Evolutionary conservation across 2,329 filamentous ascomycete species (phyloP), one percentile per base, ranked within the genome.

Genomic region (Claviceps sp.): DNA sequence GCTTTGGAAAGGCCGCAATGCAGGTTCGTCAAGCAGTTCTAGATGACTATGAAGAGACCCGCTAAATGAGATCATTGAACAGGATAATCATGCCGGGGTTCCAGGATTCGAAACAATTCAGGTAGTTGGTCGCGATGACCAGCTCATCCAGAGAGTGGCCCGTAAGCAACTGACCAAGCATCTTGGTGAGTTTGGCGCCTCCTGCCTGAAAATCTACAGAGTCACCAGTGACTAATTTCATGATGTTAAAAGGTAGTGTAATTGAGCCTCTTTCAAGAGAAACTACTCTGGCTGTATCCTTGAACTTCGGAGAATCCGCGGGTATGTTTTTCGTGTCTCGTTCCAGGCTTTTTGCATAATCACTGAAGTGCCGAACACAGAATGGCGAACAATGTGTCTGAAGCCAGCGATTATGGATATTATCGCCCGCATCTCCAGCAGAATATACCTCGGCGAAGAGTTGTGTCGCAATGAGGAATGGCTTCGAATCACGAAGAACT

Each of bases 401-500:
- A 53, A 52, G 5, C 40, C 53, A 11, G 46, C 46, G 2, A 54
- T 55, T 11, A 49, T 56, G 5, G 47, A 52, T n/a, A 47, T 59
- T 18, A 49, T 59, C 38, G 56, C 57, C 11, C 57, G 56, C 40
- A 54, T 59, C 36, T 58, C 57, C 1, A 55, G 54, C 54, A 62
- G 65, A 14, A 59, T 72, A 49, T 60, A 72, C 13, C 64, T 71
- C 5, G 69, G 70, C 26, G 52, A 59, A 6, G 60, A 58, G 43
- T 52, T 66, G 42, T 66, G 63, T 58, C 67, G 69, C 40, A 67
- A 77, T 57, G 54, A 66, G 36, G 65, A 65, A 9, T 75, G 74
- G 54, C 62, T 78, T 38, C 59, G 66, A 20, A 63, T 67, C 51
- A 72, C 72, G 54, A 61, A 71, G 6, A 62, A 62, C 13, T 78